Base-by-base conservation (phyloP, 371 early-diverging fungal species). In the Lichtheimia corymbifera region DNA sequence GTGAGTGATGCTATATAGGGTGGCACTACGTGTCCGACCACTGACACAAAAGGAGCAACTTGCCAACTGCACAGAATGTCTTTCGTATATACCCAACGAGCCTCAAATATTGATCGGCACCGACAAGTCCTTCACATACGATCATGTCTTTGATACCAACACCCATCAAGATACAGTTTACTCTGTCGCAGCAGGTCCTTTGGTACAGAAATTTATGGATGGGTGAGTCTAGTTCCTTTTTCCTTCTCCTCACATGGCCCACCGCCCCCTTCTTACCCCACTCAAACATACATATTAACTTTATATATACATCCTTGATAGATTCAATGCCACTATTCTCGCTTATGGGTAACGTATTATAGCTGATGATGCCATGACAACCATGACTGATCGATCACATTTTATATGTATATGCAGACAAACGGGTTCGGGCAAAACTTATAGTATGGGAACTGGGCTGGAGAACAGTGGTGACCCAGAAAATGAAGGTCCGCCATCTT, bases 1-100 rank as follows among this genome's bases (percentile, higher is more conserved):
- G 28, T 44, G 14, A 53, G 28, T 44, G 14, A 53, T 50, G 12
- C 50, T n/a, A 45, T 27, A 49, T 20, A 65, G 89, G 69, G 94
- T 93, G 43, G 92, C 91, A n/a, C 75, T 93, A 55, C 84, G 94
- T 52, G 85, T 93, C 43, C 86, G 94, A 13, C 94, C 94, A 45
- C 80, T 91, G 55, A 88, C 83, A 45, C 78, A 84, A 25, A 91
- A 91, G 65, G 94, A 93, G 68, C 79, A 83, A 18, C 71, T 86
- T n/a, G 76, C 83, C 62, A 87, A 83, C 62, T 83, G 86, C 55
- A 79, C 80, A 35, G 89, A 89, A 72, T 88, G 91, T 63, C 81
- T 93, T 44, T 69, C 85, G 11, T 80, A 82, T 63, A 79, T 86
- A 54, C 86, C 86, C 18, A 76, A 84, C 53, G 77, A 85, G 42